Conservation (phyloP, 495 filamentous ascomycete genomes). For the Elasticomyces elasticus region DNA sequence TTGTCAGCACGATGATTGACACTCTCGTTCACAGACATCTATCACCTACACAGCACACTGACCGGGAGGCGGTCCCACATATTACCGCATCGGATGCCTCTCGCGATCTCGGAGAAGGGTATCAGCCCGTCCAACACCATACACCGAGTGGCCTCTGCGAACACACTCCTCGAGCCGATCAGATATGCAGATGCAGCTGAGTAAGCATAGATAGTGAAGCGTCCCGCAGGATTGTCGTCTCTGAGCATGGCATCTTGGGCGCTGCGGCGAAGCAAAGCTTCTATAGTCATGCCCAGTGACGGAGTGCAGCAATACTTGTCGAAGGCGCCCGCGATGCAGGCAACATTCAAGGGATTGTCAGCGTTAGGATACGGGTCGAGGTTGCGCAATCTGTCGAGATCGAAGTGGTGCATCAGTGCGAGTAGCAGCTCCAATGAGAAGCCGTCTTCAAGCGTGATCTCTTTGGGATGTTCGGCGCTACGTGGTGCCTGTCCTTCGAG, state of each 20-base stretch:
- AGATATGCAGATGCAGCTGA: not conserved
- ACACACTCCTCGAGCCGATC: not conserved
- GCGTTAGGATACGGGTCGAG: no score
- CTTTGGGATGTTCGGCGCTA: not conserved
- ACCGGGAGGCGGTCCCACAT: no score
- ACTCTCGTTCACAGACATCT: no score
- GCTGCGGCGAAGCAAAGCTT: not conserved
- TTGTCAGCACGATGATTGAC: no score
- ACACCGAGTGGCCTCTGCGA: not conserved
- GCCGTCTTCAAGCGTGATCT: not conserved
- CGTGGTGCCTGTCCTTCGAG: not conserved
- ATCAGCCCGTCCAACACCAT: not conserved
- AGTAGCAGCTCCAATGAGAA: not conserved
- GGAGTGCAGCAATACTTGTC: not conserved
- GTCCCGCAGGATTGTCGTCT: not conserved
- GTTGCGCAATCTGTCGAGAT: not conserved
- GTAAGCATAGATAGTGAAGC: not conserved
- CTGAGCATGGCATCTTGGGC: not conserved
- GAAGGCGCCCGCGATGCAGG: not conserved
- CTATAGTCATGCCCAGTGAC: not conserved
- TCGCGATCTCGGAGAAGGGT: not conserved
- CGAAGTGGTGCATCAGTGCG: not conserved
- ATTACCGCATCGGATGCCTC: not conserved
- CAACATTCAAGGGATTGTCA: not conserved
- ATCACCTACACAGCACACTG: not conserved